These are phyloP conservation scores for Pyronema omphalodes DNA, from an alignment of 495 filamentous ascomycete genomes.

Conservation along the genomic window DNA sequence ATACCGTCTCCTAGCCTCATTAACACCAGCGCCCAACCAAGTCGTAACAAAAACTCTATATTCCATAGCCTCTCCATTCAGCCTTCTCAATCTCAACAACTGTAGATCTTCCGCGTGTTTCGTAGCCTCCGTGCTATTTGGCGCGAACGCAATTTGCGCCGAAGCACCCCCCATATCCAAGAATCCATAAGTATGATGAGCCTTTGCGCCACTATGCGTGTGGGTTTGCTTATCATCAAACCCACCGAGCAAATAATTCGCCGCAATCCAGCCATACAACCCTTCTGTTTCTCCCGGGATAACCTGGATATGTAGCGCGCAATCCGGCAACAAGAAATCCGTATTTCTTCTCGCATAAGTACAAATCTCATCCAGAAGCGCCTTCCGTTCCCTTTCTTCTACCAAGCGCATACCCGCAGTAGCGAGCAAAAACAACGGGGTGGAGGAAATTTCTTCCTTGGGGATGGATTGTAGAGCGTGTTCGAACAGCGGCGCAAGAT, in stretches of 20 bases:
- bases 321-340: conserved; percentile 75
- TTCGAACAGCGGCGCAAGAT: conserved; percentile 59
- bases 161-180: conserved; percentile 97
- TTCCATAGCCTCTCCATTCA: conserved; percentile 58
- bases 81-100: conserved; percentile 59
- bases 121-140: conserved; percentile 74
- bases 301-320: conserved; percentile 76
- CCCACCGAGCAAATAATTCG: conserved; percentile 91
- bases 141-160: conserved; percentile 92
- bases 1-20: conserved; percentile 71
- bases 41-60: conserved; percentile 86
- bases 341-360: conserved; percentile 62
- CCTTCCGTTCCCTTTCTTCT: conserved; percentile 47
- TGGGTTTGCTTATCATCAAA: conserved; percentile 67
- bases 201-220: conserved; percentile 60
- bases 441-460: conserved; percentile 53
- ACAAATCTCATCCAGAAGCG: conserved; percentile 62
- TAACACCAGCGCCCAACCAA: conserved; percentile 91
- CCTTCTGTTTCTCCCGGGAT: conserved; percentile 96
- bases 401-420: conserved; percentile 94
- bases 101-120: conserved; percentile 86
- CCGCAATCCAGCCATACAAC: conserved; percentile 93
- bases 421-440: conserved; percentile 84
- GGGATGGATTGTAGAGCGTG: conserved; percentile 77
- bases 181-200: conserved; percentile 92